A percentile compares a stretch with the other conserved stretches of the same genome.
Conservation (phyloP, 495 filamentous ascomycete species). For the Penicillium salamii region DNA sequence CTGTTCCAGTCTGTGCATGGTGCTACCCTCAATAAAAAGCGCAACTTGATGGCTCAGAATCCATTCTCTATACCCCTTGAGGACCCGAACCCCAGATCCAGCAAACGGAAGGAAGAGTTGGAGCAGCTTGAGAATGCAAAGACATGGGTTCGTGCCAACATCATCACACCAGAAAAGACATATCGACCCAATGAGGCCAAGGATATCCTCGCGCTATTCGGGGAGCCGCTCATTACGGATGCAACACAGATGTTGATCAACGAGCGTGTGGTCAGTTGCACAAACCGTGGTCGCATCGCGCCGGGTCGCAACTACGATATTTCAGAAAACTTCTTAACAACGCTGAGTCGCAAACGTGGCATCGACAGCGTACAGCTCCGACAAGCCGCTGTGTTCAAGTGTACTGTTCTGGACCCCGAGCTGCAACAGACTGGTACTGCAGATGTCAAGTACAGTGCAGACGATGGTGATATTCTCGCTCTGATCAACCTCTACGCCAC, state of each 20-base stretch:
- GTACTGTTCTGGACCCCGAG: constrained; percentile 48
- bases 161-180: constrained; percentile 47
- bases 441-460: constrained; percentile 33
- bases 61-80: constrained; percentile 34
- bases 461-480: constrained; percentile 68
- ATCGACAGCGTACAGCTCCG: constrained; percentile 47
- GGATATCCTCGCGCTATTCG: constrained; percentile 40
- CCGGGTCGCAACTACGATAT: constrained; percentile 56
- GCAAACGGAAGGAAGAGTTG: constrained; percentile 19
- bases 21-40: constrained; percentile 33
- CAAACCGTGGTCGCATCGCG: constrained; percentile 49
- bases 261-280: constrained; percentile 58
- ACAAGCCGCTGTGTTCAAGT: constrained; percentile 58
- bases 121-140: constrained; percentile 43
- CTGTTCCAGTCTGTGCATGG: constrained; percentile 37
- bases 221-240: constrained; percentile 47
- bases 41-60: constrained; percentile 31
- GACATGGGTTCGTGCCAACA: constrained; percentile 60
- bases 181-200: constrained; percentile 44
- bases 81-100: not conserved
- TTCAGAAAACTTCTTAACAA: constrained; percentile 52
- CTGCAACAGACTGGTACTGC: constrained; percentile 38
- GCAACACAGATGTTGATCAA: constrained; percentile 56
- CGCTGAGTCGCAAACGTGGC: constrained; percentile 43
- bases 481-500: constrained; percentile 64